Base-by-base conservation (phyloP, 73 alveolate species). In the Paramecium caudatum region DNA sequence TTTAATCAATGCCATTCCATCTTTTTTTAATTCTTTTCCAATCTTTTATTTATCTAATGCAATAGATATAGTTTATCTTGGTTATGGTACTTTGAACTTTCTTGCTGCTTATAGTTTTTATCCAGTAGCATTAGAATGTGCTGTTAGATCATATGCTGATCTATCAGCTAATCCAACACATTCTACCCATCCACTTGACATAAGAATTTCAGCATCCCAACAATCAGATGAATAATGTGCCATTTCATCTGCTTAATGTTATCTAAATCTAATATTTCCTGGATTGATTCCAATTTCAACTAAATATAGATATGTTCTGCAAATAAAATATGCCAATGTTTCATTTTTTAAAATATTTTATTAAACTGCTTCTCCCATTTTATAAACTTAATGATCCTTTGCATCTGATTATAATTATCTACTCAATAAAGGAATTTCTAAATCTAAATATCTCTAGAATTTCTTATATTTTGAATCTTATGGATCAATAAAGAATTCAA, bases 211-310 rank as follows among this genome's bases (percentile, higher is more conserved):
- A 13, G 99, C 99, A 92, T 98, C 99, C 99, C 99, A 98, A 95
- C 99, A 98, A 91, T 98, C 99, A 30, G 94, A 55, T 39, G 99
- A 99, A 93, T 98, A 98, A 94, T 98, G 99, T 41, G 99, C 99
- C 99, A 98, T 98, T 95, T 98, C 99, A 62, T 95, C 97, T 13
- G 95, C 94, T 91, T 96, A 78, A 93, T 98, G 99, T 94, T 98
- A 99, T 80, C 99, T 95, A 93, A 98, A 98, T 78, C 99, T 95
- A 43, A 98, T 94, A 69, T 97, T 99, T 23, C 94, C 98, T 90
- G 90, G 45, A 46, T 39, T 93, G 36, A 97, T 95, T 62, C 99
- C 99, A 34, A 95, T 93, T 30, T 82, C 96, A 21, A 27, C 70
- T 46, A 98, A 82, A 96, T 96, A 98, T 47, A 90, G 92, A 92